These are phyloP conservation scores for Fraxinus velutina DNA, from an alignment of 305 asterid species.

Conservation along the genomic window DNA sequence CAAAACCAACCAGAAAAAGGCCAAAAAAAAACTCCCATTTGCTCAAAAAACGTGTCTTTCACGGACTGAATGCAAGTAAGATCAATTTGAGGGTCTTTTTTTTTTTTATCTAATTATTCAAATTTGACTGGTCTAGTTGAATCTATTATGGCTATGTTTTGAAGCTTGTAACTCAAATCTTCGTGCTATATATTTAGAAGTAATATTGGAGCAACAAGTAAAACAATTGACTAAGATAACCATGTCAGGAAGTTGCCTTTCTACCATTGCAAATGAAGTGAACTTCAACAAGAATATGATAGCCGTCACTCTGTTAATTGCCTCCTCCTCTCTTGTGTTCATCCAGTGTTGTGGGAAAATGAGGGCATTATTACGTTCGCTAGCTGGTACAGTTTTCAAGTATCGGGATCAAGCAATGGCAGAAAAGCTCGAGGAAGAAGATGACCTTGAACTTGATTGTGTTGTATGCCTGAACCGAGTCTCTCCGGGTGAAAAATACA, in stretches of 20 bases:
- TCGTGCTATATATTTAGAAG: not conserved
- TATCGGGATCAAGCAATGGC: not conserved
- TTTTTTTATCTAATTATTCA: not conserved
- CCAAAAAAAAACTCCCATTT: not conserved
- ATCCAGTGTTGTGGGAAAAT: not conserved
- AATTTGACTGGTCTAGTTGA: not conserved
- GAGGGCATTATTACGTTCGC: not conserved
- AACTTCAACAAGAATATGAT: not conserved
- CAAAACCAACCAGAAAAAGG: not conserved
- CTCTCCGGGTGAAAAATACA: constrained; percentile 13
- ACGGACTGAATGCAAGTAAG: not conserved
- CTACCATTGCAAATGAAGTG: not conserved
- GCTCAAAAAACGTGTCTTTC: not conserved
- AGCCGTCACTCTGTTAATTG: not conserved
- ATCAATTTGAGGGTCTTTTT: not conserved
- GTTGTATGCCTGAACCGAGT: constrained; percentile 17
- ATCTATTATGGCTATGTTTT: not conserved
- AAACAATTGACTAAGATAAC: not conserved
- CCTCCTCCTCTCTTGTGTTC: not conserved
- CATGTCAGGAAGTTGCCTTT: not conserved
- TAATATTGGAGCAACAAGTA: not conserved
- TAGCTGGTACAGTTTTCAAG: not conserved
- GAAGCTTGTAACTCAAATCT: not conserved
- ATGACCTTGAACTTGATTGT: not conserved
- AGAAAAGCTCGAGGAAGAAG: constrained; percentile 2